Conservation (phyloP, 2,329 filamentous ascomycete species). For the Calonectria crousiana region DNA sequence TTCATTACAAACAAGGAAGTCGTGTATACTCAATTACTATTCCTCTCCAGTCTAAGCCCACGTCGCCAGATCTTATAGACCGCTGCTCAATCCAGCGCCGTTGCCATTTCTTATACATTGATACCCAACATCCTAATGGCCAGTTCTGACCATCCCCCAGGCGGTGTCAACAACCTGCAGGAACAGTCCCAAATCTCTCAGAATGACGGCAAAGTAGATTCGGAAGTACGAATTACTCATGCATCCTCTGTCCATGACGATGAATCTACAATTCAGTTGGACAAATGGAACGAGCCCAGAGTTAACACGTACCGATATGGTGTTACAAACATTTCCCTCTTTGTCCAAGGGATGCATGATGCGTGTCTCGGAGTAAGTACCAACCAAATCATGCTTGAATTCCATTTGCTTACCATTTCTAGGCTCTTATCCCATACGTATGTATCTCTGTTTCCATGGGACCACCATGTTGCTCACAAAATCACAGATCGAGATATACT, state of each 20-base stretch:
- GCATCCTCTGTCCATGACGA: neutral
- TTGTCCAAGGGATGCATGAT: neutral
- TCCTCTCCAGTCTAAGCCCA: neutral
- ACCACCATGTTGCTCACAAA: neutral
- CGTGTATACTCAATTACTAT: neutral
- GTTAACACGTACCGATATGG: neutral
- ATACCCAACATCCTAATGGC: neutral
- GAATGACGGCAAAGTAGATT: neutral
- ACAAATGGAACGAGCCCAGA: neutral
- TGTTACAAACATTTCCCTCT: neutral
- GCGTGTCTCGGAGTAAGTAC: neutral
- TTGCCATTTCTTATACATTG: neutral
- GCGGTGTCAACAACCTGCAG: neutral
- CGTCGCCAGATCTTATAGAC: neutral
- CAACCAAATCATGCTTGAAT: no score
- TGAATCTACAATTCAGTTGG: neutral
- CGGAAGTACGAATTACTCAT: neutral
- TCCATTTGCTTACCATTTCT: neutral
- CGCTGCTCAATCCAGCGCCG: neutral
- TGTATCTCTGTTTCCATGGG: neutral
- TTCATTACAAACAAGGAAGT: neutral
- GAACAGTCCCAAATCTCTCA: neutral
- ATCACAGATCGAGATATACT: neutral
- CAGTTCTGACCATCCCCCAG: neutral
- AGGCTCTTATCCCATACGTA: neutral